Conservation (phyloP, 257 asterid genomes). For the Lycium ferocissimum region DNA sequence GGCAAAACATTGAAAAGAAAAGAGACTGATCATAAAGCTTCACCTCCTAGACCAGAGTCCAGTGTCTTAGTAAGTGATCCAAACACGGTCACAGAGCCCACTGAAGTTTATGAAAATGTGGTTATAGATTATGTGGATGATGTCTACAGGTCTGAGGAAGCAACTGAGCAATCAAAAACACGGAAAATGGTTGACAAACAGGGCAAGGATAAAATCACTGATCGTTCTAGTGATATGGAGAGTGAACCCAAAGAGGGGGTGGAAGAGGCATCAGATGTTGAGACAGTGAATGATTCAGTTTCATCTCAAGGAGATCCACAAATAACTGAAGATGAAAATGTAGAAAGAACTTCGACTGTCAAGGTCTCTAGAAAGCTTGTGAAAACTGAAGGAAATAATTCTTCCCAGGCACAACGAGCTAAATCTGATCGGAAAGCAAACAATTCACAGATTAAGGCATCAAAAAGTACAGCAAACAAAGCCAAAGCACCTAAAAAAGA, state of each 20-base stretch:
- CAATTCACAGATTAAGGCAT: constrained; percentile 36
- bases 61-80: constrained; percentile 50
- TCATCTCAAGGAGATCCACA: constrained; percentile 72
- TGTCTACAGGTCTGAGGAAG: constrained; percentile 50
- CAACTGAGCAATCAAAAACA: constrained; percentile 38
- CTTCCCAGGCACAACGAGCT: constrained; percentile 44
- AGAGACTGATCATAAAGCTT: constrained; percentile 55
- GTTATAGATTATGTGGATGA: constrained; percentile 65
- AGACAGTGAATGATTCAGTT: constrained; percentile 66
- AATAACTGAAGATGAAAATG: constrained; percentile 63
- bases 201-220: constrained; percentile 44
- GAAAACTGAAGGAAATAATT: constrained; percentile 45
- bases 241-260: constrained; percentile 46
- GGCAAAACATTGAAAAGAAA: constrained; percentile 56
- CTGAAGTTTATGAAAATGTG: constrained; percentile 61
- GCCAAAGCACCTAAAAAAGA: constrained; percentile 47
- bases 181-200: constrained; percentile 51
- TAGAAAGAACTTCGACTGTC: constrained; percentile 43
- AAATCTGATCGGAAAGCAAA: constrained; percentile 49
- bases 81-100: constrained; percentile 53
- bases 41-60: constrained; percentile 43
- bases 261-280: constrained; percentile 77
- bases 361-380: constrained; percentile 37
- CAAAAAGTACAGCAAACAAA: constrained; percentile 50
- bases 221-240: constrained; percentile 61